Evolutionary conservation across 768 basidiomycete genomes (phyloP), one percentile per base, ranked within the genome.

Genomic region (Lactarius tabidus): DNA sequence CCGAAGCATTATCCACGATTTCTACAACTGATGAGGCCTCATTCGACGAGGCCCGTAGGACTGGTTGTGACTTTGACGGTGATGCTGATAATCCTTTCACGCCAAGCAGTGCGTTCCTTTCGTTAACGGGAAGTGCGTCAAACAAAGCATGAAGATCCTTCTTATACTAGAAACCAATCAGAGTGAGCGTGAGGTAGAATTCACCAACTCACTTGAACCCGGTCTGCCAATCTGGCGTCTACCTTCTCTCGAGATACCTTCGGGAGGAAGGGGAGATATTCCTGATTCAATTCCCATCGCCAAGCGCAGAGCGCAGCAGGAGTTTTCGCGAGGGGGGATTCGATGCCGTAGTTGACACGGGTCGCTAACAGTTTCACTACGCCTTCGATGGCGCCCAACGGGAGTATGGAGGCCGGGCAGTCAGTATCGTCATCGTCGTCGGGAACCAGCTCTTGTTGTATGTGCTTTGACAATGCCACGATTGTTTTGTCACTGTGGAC

Each of bases 341-440:
- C 85, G 6, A 95, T 75, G 1, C 94, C 94, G 71, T 95, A 95
- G 74, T 96, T 95, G 31, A 81, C 83, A 18, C 94, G 86, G 33
- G 74, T 78, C 62, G 91, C 84, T 14, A 89, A 73, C 2, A 77
- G 70, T 72, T 83, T 85, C 58, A 95, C 87, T 15, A 85, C 83
- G 39, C 77, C 75, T 70, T 93, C 91, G 5, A 96, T 79, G 1
- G 77, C 72, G 15, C 72, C 66, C 2, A 78, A 70, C n/a, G 80
- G 78, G 10, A 85, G 74, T 57, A 79, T 76, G 55, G 75, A 74
- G 43, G 75, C 68, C 15, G 73, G 72, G 14, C 70, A 72, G 56
- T 80, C 76, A 17, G 78, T 73, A 61, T 81, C 79, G 43, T 85
- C 83, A 64, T 85, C 88, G 63, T 87, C 84, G 43, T 84, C 77